Evolutionary conservation across 441 rosid species (phyloP).

Genomic region (Erodium texanum): DNA sequence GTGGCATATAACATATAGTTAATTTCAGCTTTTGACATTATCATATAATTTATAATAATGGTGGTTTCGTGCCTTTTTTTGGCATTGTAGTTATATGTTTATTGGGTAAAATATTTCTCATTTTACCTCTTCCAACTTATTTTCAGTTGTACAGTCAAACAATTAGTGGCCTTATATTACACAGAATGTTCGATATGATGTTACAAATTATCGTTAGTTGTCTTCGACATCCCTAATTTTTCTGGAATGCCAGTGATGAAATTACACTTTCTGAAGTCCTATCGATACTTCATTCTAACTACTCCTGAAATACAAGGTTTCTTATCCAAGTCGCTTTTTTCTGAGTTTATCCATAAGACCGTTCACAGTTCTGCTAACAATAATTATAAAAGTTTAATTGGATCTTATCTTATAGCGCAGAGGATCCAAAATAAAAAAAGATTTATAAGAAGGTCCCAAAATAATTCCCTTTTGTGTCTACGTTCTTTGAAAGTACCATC

Average conservation of each 20-base stretch:
- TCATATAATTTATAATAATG: no score
- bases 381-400: not conserved
- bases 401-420: not conserved
- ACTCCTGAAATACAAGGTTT: not conserved
- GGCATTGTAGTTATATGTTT: not conserved
- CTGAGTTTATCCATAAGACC: not conserved
- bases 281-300: not conserved
- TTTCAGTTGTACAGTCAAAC: not conserved
- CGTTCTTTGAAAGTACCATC: no score
- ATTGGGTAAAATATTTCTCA: conserved; percentile 5
- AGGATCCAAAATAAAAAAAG: not conserved
- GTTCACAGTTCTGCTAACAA: not conserved
- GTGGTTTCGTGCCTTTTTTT: conserved; percentile 4
- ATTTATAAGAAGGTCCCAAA: not conserved
- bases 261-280: not conserved
- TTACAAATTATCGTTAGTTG: not conserved
- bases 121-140: not conserved
- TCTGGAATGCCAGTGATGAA: not conserved
- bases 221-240: not conserved
- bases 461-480: not conserved
- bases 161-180: no score
- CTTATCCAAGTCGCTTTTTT: not conserved
- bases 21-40: not conserved
- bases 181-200: no score
- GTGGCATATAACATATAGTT: conserved; percentile 28